phyloP scores from a whole-genome alignment of 805 yeast species.

The Ogataea nakhonphanomensis region DNA sequence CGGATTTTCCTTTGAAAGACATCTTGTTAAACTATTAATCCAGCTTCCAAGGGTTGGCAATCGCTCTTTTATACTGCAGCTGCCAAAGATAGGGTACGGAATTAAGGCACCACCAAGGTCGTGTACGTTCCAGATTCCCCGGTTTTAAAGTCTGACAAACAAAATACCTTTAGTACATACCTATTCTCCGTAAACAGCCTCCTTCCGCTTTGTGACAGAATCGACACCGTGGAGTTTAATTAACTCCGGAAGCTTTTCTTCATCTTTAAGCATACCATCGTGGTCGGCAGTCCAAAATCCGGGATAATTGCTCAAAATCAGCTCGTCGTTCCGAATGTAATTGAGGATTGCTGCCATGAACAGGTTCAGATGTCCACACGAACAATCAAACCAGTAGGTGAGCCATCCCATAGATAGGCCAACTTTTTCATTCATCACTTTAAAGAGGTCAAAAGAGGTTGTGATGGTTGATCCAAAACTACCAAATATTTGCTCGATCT shows the following conservation, averaged over 20 bases:
- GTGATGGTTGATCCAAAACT: conserved; percentile 25
- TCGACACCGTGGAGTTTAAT: conserved; percentile 30
- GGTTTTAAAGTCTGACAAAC: conserved; percentile 1
- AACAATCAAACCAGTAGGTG: conserved; percentile 34
- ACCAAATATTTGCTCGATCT: conserved; percentile 25
- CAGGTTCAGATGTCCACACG: conserved; percentile 32
- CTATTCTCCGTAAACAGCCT: conserved; percentile 26
- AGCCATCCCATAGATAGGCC: conserved; percentile 32
- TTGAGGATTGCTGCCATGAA: conserved; percentile 30
- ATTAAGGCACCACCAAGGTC: not conserved
- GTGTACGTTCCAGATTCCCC: not conserved
- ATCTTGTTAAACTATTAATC: not conserved
- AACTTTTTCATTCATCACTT: conserved; percentile 28
- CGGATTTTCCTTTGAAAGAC: conserved; percentile 46
- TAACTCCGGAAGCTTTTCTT: conserved; percentile 22
- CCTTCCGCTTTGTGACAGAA: conserved; percentile 31
- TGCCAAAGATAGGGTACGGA: not conserved
- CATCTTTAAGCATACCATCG: conserved; percentile 28
- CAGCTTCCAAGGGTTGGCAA: too few species aligned
- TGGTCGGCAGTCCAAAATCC: conserved; percentile 35
- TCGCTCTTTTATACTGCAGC: too few species aligned
- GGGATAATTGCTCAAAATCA: conserved; percentile 24
- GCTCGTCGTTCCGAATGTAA: conserved; percentile 29
- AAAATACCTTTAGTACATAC: not conserved
- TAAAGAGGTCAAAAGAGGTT: conserved; percentile 29